phyloP scores from a whole-genome alignment of 257 asterid genomes.

The Cruciata laevipes region DNA sequence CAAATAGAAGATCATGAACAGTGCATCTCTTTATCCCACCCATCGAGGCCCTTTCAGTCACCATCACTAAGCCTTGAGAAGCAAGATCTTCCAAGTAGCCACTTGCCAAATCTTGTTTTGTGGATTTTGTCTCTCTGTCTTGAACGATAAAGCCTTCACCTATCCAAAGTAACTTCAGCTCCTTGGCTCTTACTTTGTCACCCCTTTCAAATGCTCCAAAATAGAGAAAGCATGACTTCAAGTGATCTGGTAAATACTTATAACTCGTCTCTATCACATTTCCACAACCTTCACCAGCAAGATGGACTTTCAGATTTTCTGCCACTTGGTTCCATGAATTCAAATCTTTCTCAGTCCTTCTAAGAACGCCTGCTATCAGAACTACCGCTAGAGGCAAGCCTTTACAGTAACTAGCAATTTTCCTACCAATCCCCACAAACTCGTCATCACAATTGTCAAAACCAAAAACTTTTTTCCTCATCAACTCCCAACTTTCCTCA shows the following conservation, averaged over 20 bases:
- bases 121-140: not conserved
- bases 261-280: not conserved
- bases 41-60: not conserved
- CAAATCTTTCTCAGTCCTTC: not conserved
- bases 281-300: not conserved
- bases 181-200: not conserved
- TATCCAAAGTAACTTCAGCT: not conserved
- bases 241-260: not conserved
- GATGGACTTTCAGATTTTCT: not conserved
- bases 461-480: not conserved
- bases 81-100: not conserved
- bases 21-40: not conserved
- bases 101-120: not conserved
- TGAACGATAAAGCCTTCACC: not conserved
- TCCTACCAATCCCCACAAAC: not conserved
- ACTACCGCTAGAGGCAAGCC: not conserved
- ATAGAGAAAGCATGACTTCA: not conserved
- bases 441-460: not conserved
- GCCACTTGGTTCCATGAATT: not conserved
- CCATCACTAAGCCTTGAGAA: not conserved
- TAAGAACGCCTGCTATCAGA: not conserved
- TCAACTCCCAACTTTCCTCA: conserved; percentile 2
- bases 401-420: not conserved
- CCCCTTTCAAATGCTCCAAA: not conserved
- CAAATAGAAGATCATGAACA: not conserved